Base-by-base conservation (phyloP, 257 asterid genomes). In the Petunia secreta region DNA sequence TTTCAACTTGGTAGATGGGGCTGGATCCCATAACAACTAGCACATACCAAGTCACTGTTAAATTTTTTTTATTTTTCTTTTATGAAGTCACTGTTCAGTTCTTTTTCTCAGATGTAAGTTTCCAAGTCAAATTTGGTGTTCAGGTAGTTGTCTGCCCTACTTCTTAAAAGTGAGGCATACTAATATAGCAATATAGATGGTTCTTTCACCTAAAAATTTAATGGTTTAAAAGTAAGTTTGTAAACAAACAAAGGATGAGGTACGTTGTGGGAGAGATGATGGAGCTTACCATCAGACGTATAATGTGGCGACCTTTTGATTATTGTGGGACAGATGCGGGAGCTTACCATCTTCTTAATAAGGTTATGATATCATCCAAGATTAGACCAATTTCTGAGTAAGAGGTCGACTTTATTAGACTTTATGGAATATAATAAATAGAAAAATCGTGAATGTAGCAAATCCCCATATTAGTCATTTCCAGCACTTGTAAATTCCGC, bases 101-200 rank as follows among this genome's bases (percentile, higher is more conserved):
- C 46, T 34, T 25, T 71, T 48, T 71, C 77, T 71, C 77, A 48
- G 25, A 2, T 71, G 46, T 71, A 71, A 2, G 60, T 34, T 71
- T 34, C 37, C 44, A 48, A 5, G 60, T 25, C 41, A 25, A 50
- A 34, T 46, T 55, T 52, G 25, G 7, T 69, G 59, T 69, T 69
- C 77, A 46, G 43, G 1, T 46, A 25, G 59, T 25, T n/a, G 43
- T 46, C 25, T 9, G 43, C 5, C 59, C 77, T 69, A 69, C 59
- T 69, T 69, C 5, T 7, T 25, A 25, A 7, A 71, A 34, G 43
- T 48, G 60, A 46, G 25, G 39, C 44, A 34, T 36, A 34, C 60
- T 48, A 71, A 37, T 71, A 48, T 13, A 71, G 5, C 34, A 71
- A 37, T 71, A 48, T 13, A 71, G 5, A 48, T 71, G 77, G 11